Conservation (phyloP, 768 basidiomycete genomes). For the Omphalotus guepiniiformis region DNA sequence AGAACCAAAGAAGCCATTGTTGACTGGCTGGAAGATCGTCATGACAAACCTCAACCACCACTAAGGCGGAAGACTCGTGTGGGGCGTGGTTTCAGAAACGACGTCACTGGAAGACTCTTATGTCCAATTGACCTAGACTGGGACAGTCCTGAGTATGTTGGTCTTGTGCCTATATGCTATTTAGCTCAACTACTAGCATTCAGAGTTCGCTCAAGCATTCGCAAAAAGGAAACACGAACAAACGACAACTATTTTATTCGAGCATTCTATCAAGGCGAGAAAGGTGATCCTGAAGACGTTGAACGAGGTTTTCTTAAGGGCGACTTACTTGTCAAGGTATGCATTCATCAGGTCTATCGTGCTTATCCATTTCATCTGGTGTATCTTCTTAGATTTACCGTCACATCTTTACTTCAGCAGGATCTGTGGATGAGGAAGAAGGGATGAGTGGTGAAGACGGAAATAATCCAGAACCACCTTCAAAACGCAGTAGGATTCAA, state of each 20-base stretch:
- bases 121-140: conserved; percentile 19
- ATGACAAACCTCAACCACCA: conserved; percentile 5
- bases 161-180: conserved; percentile 6
- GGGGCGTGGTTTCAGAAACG: conserved; percentile 14
- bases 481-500: background rate
- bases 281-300: conserved; percentile 11
- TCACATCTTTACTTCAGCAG: conserved; percentile 19
- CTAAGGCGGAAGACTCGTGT: background rate
- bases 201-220: conserved; percentile 11
- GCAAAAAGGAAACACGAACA: conserved; percentile 12
- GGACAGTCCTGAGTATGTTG: conserved; percentile 10
- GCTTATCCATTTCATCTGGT: background rate
- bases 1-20: conserved; percentile 15
- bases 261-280: conserved; percentile 13
- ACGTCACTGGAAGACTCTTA: conserved; percentile 16
- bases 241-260: conserved; percentile 16
- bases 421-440: background rate
- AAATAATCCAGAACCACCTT: background rate
- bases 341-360: background rate
- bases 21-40: conserved; percentile 17
- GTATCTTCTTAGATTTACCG: conserved; percentile 15
- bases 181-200: background rate
- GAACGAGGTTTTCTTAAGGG: conserved; percentile 16
- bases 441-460: background rate
- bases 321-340: conserved; percentile 14